Evolutionary conservation across 225 moss, liverwort and hornwort genomes (phyloP).

Genomic region (Marchantia polymorpha): DNA sequence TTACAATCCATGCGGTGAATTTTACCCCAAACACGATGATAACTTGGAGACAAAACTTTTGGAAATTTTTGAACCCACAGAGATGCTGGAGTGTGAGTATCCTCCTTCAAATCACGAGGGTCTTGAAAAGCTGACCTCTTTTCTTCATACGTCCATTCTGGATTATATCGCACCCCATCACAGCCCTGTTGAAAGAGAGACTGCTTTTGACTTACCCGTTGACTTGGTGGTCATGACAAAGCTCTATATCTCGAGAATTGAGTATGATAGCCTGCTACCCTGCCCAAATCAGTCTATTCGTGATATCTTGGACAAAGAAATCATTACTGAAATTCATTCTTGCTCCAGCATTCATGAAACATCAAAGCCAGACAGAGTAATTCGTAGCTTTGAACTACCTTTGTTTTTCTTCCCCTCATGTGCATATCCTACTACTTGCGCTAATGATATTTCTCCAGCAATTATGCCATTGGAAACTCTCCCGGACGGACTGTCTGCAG

Average conservation of each 20-base stretch:
- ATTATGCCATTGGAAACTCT: constrained; percentile 9
- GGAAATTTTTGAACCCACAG: constrained; percentile 8
- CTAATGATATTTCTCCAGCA: neutral
- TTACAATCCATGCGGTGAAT: constrained; percentile 4
- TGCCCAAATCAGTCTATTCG: neutral
- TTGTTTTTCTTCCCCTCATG: neutral
- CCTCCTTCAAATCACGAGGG: neutral
- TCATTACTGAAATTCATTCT: neutral
- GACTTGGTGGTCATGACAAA: constrained; percentile 4
- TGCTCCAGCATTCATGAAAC: neutral
- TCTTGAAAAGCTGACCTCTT: neutral
- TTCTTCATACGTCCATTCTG: constrained; percentile 9
- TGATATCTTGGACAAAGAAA: constrained; percentile 4
- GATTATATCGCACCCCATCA: constrained; percentile 13
- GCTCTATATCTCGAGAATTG: neutral
- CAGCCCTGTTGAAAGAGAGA: constrained; percentile 3
- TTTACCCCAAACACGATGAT: neutral
- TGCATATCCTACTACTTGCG: neutral
- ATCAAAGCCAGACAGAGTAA: neutral
- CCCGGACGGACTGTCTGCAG: neutral
- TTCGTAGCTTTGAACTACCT: constrained; percentile 14
- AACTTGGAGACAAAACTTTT: neutral
- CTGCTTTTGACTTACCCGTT: constrained; percentile 1
- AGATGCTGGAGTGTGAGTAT: constrained; percentile 20
- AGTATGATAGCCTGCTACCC: neutral